Base-by-base conservation (phyloP, 495 filamentous ascomycete species). In the Recurvomyces mirabilis region DNA sequence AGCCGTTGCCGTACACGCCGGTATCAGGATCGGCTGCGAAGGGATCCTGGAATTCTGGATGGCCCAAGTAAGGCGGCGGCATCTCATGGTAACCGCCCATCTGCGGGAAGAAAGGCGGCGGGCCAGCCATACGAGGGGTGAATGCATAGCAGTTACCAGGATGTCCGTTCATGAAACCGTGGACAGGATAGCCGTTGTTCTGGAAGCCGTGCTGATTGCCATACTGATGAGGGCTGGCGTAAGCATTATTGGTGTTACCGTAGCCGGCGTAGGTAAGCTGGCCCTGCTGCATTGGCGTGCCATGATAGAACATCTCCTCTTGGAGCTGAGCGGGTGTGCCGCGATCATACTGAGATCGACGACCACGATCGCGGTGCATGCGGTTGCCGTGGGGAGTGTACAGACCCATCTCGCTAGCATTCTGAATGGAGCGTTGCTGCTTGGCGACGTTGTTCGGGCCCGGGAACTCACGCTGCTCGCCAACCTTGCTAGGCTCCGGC, bases 371-470 rank as follows among this genome's bases (percentile, higher is more conserved):
- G 14, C 46, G 31, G 28, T 26, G 17, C 9, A 31, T 26, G 13
- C 23, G 24, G 21, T 34, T 15, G 23, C 34, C 19, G 13, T 24
- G 30, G 17, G 40, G 40, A 18, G 31, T 47, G 34, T 20, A 51
- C n/a, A 54, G 5, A 81, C 85, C 85, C 49, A 89, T 79, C 56
- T 87, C 79, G 60, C 86, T 81, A 12, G 85, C 85, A 55, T 89
- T 89, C 50, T 87, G 82, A 37, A 83, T 78, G 61, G 80, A 85
- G 34, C 85, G 74, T 56, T 81, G 79, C 72, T 87, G 81, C 67
- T 89, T 89, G 10, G 82, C 82, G 33, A 77, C 73, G 60, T 93
- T 93, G 63, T 93, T 82, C 3, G 83, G 78, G 20, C 67, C 65
- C 0, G 85, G 85, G 55, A 91, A 91, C 4, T 66, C 62, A 53